phyloP scores from a whole-genome alignment of 2,329 filamentous ascomycete species.

The Stagonosporopsis tanaceti region DNA sequence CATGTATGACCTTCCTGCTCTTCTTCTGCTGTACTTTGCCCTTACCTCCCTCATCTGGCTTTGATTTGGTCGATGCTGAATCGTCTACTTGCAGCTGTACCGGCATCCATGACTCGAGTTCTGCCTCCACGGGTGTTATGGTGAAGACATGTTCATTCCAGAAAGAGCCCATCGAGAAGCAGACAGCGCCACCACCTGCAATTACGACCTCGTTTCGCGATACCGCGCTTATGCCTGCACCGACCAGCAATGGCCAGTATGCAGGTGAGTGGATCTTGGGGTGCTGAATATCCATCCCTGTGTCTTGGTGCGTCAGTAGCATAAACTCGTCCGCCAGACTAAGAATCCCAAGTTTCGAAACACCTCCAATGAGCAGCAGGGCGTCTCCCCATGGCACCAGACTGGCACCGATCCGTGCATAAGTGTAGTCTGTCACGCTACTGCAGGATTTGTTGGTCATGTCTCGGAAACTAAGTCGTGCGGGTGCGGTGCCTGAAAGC shows the following conservation, averaged over 20 bases:
- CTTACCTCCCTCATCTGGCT: not conserved
- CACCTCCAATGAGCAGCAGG: slow-evolving; percentile 62
- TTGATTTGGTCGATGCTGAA: slow-evolving; percentile 22
- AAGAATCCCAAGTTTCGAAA: slow-evolving; percentile 47
- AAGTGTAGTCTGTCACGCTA: slow-evolving; percentile 31
- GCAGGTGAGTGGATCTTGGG: slow-evolving; percentile 36
- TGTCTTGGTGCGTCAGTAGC: slow-evolving; percentile 30
- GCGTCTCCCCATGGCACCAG: slow-evolving; percentile 56
- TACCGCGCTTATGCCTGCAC: slow-evolving; percentile 65
- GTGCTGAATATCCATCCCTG: slow-evolving; percentile 29
- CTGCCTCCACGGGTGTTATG: slow-evolving; percentile 26
- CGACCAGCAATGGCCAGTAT: slow-evolving; percentile 73
- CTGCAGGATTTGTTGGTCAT: slow-evolving; percentile 36
- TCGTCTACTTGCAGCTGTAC: slow-evolving; percentile 20
- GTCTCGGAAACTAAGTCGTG: slow-evolving; percentile 38
- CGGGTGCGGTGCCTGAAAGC: slow-evolving; percentile 43
- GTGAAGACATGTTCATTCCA: slow-evolving; percentile 66
- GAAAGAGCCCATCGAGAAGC: slow-evolving; percentile 88
- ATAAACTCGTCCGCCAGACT: slow-evolving; percentile 40
- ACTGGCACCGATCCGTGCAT: slow-evolving; percentile 61
- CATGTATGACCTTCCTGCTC: slow-evolving; percentile 17
- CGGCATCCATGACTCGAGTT: slow-evolving; percentile 29
- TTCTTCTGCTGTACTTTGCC: slow-evolving; percentile 25
- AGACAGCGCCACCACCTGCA: slow-evolving; percentile 82
- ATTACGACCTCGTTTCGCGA: slow-evolving; percentile 64